Percentiles rank a stretch among this genome's conserved stretches.
Conservation (phyloP, 2,329 filamentous ascomycete genomes). For the Cladosporium sp. region DNA sequence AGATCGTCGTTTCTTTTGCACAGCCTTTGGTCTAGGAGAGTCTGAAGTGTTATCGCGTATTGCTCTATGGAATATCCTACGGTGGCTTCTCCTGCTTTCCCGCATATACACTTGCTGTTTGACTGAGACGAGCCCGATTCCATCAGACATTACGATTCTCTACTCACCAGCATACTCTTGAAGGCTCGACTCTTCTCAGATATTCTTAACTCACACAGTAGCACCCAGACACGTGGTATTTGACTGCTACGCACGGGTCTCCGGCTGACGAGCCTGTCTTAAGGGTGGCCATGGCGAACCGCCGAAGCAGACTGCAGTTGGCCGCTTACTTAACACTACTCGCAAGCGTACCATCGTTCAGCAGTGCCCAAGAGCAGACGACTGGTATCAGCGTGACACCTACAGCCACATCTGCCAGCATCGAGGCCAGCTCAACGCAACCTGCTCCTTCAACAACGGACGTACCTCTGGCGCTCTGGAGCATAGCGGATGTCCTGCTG, state of each 20-base stretch:
- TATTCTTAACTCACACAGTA: neutral
- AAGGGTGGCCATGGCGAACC: neutral
- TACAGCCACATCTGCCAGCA: neutral
- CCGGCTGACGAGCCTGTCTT: neutral
- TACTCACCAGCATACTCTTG: neutral
- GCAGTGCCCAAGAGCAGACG: conserved; percentile 5
- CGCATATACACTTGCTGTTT: neutral
- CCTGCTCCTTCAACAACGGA: conserved; percentile 9
- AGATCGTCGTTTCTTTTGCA: conserved; percentile 12
- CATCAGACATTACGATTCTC: neutral
- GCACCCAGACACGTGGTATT: no score
- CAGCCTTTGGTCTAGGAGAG: conserved; percentile 7
- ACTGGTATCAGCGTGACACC: neutral
- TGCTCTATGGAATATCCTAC: neutral
- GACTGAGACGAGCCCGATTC: neutral
- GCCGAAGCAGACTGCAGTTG: neutral
- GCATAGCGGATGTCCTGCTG: conserved; percentile 24
- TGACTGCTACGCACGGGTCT: neutral
- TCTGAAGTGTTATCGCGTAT: conserved; percentile 3
- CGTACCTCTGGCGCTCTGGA: conserved; percentile 21
- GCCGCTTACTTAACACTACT: neutral
- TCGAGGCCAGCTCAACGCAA: neutral
- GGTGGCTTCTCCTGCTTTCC: neutral
- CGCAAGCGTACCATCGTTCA: neutral
- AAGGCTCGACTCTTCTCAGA: neutral